Conservation (phyloP, 2,329 filamentous ascomycete species). For the Phoma sp. region DNA sequence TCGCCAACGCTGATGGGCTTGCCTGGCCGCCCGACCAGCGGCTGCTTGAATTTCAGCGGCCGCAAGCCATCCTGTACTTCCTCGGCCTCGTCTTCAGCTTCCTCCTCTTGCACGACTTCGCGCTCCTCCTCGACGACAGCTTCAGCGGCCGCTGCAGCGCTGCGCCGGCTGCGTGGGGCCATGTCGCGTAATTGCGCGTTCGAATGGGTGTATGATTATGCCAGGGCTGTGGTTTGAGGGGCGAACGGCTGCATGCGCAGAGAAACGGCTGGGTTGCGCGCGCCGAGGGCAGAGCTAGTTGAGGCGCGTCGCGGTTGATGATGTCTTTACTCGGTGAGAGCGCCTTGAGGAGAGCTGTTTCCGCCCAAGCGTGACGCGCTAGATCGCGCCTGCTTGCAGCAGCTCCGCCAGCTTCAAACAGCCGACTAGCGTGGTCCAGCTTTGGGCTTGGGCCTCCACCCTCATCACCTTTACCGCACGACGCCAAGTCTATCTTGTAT, state of each 20-base stretch:
- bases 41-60: slow-evolving; percentile 77
- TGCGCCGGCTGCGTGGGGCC: slow-evolving; percentile 49
- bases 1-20: slow-evolving; percentile 85
- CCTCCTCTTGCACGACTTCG: slow-evolving; percentile 56
- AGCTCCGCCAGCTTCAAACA: no score
- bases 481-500: no score
- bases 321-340: slow-evolving; percentile 7
- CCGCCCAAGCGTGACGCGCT: slow-evolving; percentile 19
- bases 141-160: slow-evolving; percentile 41
- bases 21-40: slow-evolving; percentile 89
- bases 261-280: slow-evolving; percentile 6
- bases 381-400: slow-evolving; percentile 28
- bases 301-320: slow-evolving; percentile 18
- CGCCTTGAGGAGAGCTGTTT: slow-evolving; percentile 13
- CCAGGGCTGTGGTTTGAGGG: not conserved
- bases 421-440: no score
- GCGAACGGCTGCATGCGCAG: not conserved
- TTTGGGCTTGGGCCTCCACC: no score
- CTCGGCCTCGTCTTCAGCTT: slow-evolving; percentile 30
- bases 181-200: slow-evolving; percentile 44
- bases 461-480: no score
- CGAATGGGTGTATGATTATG: slow-evolving; percentile 1
- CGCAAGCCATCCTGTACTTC: slow-evolving; percentile 27
- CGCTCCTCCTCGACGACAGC: slow-evolving; percentile 32
- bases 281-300: slow-evolving; percentile 3